Evolutionary conservation across 1,284 basidiomycete genomes (phyloP).

Genomic region (Ceratobasidium sp.): DNA sequence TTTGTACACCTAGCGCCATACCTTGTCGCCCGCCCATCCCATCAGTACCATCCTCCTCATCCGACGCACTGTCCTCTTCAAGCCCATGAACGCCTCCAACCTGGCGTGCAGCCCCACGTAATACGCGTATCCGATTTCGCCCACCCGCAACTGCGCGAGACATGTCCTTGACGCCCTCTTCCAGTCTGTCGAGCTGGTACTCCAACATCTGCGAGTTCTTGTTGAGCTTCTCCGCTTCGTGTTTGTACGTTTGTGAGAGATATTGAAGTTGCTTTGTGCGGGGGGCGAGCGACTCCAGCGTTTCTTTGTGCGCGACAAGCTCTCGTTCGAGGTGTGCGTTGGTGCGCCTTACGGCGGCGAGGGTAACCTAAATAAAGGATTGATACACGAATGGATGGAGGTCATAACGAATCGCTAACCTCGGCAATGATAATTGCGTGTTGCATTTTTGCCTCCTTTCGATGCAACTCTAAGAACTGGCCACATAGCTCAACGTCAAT

Average conservation of each 20-base stretch:
- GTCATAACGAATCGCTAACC: constrained; percentile 21
- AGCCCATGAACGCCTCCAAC: constrained; percentile 43
- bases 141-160: constrained; percentile 41
- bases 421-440: constrained; percentile 45
- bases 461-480: constrained; percentile 45
- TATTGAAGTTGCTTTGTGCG: constrained; percentile 39
- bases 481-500: constrained; percentile 48
- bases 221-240: constrained; percentile 43
- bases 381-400: neutral
- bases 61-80: constrained; percentile 40
- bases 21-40: constrained; percentile 5
- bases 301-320: constrained; percentile 45
- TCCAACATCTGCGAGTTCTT: constrained; percentile 45
- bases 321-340: constrained; percentile 45
- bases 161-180: constrained; percentile 45
- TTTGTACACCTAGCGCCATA: constrained; percentile 30
- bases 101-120: constrained; percentile 34
- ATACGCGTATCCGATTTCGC: constrained; percentile 36
- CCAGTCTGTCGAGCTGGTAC: constrained; percentile 48
- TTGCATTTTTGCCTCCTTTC: constrained; percentile 47
- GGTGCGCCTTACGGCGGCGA: constrained; percentile 43
- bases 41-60: constrained; percentile 30
- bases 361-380: constrained; percentile 20
- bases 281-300: constrained; percentile 43
- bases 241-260: constrained; percentile 28